A percentile compares a stretch with the other conserved stretches of the same genome.
These are phyloP conservation scores for Suillus plorans DNA, from an alignment of 768 basidiomycete genomes.

Conservation along the genomic window DNA sequence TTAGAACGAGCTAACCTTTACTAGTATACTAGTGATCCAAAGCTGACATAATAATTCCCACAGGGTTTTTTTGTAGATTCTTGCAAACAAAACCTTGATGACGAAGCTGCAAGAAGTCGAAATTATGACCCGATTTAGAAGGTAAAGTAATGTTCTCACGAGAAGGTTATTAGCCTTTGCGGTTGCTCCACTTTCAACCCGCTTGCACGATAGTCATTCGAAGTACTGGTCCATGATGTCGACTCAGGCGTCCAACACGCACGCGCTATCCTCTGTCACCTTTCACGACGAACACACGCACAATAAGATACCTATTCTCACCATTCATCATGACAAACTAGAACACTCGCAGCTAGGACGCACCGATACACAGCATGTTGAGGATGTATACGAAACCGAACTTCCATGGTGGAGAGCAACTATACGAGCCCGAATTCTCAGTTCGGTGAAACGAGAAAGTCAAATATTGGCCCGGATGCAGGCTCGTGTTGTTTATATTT, in stretches of 20 bases:
- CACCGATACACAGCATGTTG: background rate
- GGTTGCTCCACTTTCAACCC: background rate
- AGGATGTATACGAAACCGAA: slow-evolving; percentile 64
- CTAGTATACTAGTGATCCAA: too few relatives aligned
- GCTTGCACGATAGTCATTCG: background rate
- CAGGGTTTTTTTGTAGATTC: too few relatives aligned
- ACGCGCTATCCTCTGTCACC: background rate
- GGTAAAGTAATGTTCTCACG: background rate
- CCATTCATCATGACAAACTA: background rate
- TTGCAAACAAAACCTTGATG: too few relatives aligned
- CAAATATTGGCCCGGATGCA: slow-evolving; percentile 64
- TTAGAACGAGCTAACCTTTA: too few relatives aligned
- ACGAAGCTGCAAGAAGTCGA: too few relatives aligned
- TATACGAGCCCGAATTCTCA: slow-evolving; percentile 54
- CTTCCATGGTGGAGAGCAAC: slow-evolving; percentile 67
- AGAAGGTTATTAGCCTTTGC: background rate
- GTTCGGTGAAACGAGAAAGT: slow-evolving; percentile 58
- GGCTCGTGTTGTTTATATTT: slow-evolving; percentile 39
- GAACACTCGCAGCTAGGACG: background rate
- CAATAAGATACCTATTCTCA: background rate
- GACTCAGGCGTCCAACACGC: background rate
- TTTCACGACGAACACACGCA: background rate
- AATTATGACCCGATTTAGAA: background rate
- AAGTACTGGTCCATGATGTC: background rate
- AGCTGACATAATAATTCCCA: too few relatives aligned